These are phyloP conservation scores for Metarhizium sp. DNA, from an alignment of 2,329 filamentous ascomycete species.

Conservation along the genomic window DNA sequence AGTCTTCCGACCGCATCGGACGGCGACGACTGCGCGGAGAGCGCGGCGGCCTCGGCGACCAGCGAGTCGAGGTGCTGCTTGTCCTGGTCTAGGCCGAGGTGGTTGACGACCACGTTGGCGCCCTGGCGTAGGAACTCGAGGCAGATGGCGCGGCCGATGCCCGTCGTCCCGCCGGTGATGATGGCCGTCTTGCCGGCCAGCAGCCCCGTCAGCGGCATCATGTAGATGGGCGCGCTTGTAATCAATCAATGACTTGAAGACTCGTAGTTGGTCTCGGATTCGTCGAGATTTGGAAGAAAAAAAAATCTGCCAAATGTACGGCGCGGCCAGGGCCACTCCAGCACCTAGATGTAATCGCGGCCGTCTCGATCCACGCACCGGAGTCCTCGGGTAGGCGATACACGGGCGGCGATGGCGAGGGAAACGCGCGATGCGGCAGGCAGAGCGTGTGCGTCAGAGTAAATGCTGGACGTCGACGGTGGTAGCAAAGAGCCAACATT, in stretches of 20 bases:
- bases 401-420: neutral
- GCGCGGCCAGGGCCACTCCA: no score
- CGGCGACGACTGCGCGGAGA: neutral
- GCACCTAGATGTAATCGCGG: no score
- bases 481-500: no score
- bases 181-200: slow-evolving; percentile 70
- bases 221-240: slow-evolving; percentile 12
- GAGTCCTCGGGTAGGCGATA: neutral
- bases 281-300: no score
- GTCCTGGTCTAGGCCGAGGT: slow-evolving; percentile 53
- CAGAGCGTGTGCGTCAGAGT: no score
- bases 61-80: slow-evolving; percentile 42
- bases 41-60: slow-evolving; percentile 17
- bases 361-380: neutral
- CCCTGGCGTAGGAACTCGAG: slow-evolving; percentile 72
- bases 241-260: no score
- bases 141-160: slow-evolving; percentile 78
- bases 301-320: no score
- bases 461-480: no score
- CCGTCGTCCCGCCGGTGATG: slow-evolving; percentile 79
- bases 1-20: slow-evolving; percentile 34
- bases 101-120: slow-evolving; percentile 71
- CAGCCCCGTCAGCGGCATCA: slow-evolving; percentile 41
- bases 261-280: no score
- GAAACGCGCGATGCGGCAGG: neutral